phyloP scores from a whole-genome alignment of 1,284 basidiomycete species.

The Ceratobasidium sp. region DNA sequence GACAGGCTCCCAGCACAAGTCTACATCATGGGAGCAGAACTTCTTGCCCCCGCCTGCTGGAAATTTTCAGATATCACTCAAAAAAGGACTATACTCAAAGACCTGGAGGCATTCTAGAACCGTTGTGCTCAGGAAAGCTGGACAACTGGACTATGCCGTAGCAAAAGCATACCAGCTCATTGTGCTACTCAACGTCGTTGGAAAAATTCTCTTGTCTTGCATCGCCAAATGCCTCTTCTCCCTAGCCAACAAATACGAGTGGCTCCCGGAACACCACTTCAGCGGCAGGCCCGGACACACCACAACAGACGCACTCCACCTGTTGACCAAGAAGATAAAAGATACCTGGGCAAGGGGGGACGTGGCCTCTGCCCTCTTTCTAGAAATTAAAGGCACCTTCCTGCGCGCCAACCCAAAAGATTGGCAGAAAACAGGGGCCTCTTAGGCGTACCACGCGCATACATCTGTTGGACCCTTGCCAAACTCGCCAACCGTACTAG shows the following conservation, averaged over 20 bases:
- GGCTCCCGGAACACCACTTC: constrained; percentile 44
- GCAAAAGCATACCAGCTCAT: constrained; percentile 54
- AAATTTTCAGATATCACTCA: constrained; percentile 53
- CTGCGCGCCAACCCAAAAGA: constrained; percentile 54
- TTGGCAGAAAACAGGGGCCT: constrained; percentile 57
- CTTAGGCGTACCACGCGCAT: no score
- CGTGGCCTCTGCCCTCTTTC: constrained; percentile 40
- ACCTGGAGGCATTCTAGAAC: constrained; percentile 53
- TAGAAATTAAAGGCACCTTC: constrained; percentile 54
- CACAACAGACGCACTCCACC: constrained; percentile 42
- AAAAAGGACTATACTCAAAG: constrained; percentile 54
- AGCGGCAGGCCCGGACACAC: constrained; percentile 44
- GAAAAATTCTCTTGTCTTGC: constrained; percentile 53
- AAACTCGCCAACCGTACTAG: constrained; percentile 49
- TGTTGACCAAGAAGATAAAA: constrained; percentile 36
- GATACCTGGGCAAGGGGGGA: constrained; percentile 45
- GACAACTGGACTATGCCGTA: constrained; percentile 51
- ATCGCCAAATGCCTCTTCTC: constrained; percentile 49
- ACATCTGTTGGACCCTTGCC: constrained; percentile 49
- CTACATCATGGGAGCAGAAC: constrained; percentile 53
- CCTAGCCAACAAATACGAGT: constrained; percentile 28
- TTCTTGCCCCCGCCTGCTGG: constrained; percentile 57
- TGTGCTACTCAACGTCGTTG: no score
- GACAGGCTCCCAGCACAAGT: constrained; percentile 58
- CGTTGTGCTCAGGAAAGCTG: constrained; percentile 54